Conservation (phyloP, 2,329 filamentous ascomycete species). For the Cladosporium sp. region DNA sequence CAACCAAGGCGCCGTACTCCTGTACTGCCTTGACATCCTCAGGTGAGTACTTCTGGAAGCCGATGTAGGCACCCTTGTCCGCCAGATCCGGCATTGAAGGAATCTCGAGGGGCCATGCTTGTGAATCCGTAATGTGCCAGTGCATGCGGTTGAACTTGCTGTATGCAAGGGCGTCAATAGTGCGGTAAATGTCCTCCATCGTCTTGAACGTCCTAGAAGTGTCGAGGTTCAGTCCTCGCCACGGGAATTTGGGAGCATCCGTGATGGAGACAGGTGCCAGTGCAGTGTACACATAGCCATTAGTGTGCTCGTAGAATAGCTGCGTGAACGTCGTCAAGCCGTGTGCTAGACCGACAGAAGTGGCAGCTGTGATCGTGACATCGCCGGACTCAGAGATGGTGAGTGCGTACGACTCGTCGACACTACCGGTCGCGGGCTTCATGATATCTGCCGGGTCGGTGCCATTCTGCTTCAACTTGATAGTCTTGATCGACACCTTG, state of each 20-base stretch:
- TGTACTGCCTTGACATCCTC: constrained; percentile 64
- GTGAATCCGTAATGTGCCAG: constrained; percentile 75
- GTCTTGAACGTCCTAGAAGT: constrained; percentile 69
- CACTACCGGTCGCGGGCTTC: constrained; percentile 58
- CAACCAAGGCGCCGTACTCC: constrained; percentile 63
- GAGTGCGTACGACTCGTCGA: constrained; percentile 74
- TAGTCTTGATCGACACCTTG: constrained; percentile 50
- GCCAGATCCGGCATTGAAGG: constrained; percentile 69
- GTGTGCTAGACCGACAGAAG: constrained; percentile 65
- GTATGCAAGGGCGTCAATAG: constrained; percentile 71
- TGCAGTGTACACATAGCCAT: constrained; percentile 60
- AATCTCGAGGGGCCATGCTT: constrained; percentile 82
- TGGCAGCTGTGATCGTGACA: constrained; percentile 60
- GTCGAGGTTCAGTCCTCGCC: constrained; percentile 78
- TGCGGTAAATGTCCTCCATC: constrained; percentile 63
- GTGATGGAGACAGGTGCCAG: constrained; percentile 65
- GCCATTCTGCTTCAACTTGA: constrained; percentile 59
- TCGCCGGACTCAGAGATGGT: constrained; percentile 55
- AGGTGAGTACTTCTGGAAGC: constrained; percentile 63
- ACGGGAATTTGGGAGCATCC: constrained; percentile 70
- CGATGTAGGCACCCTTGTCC: constrained; percentile 67
- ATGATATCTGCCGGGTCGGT: constrained; percentile 52
- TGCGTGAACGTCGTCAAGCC: constrained; percentile 75
- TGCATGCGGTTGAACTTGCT: constrained; percentile 82
- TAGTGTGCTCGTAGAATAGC: constrained; percentile 70